phyloP scores from a whole-genome alignment of 768 basidiomycete species.

The Termitomyces sp. region DNA sequence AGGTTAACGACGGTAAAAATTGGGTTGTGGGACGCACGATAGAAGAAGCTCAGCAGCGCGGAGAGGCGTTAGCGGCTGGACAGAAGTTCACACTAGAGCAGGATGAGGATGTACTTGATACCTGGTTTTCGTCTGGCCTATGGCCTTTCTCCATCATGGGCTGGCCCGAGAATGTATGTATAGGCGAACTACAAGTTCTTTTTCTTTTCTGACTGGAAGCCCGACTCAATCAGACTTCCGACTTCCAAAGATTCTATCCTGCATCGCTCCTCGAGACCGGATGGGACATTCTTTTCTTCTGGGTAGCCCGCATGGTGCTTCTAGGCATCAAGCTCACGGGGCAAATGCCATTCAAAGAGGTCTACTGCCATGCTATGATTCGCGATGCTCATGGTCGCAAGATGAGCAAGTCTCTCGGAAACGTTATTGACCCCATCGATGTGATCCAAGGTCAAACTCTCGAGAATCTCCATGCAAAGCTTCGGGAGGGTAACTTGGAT shows the following conservation, averaged over 20 bases:
- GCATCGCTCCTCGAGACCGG: conserved; percentile 92
- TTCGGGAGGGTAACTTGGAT: conserved; percentile 88
- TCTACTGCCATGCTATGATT: conserved; percentile 97
- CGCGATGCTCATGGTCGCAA: conserved; percentile 98
- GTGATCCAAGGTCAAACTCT: conserved; percentile 84
- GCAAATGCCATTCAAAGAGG: conserved; percentile 90
- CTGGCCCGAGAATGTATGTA: conserved; percentile 84
- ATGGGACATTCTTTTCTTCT: conserved; percentile 99
- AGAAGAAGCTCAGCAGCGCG: conserved; percentile 75
- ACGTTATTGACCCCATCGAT: conserved; percentile 95
- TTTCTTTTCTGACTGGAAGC: neutral
- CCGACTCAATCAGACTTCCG: conserved; percentile 50
- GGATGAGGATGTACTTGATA: conserved; percentile 96
- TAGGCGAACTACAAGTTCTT: neutral
- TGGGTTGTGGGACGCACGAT: conserved; percentile 89
- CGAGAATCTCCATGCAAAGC: conserved; percentile 77
- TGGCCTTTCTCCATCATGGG: conserved; percentile 99
- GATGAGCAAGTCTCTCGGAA: conserved; percentile 98
- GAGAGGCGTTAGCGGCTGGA: conserved; percentile 62
- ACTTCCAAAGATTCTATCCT: conserved; percentile 82
- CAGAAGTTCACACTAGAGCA: conserved; percentile 74
- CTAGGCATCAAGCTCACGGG: conserved; percentile 87
- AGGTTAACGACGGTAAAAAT: conserved; percentile 66
- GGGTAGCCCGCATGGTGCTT: conserved; percentile 98
- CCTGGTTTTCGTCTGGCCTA: conserved; percentile 96